Evolutionary conservation across 345 rosid species (phyloP).

Genomic region (Sisymbrium altissimum): DNA sequence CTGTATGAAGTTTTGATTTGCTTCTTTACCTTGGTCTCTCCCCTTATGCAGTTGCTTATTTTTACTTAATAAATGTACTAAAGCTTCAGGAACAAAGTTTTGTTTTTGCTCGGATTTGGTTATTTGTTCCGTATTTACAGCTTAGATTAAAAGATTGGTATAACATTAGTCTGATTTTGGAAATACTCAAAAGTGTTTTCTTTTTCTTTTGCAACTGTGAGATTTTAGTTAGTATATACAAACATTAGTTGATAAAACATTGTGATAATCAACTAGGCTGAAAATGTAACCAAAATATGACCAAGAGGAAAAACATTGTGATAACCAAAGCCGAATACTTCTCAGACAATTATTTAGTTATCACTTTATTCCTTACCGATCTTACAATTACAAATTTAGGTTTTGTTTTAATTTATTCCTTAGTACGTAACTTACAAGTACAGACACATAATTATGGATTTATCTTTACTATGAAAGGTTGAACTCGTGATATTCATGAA

Average conservation of each 20-base stretch:
- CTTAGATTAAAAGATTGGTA: not conserved
- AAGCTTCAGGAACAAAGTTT: constrained; percentile 1
- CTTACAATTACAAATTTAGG: too few relatives aligned
- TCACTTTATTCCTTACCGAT: not conserved
- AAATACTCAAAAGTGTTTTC: not conserved
- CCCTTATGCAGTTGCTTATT: not conserved
- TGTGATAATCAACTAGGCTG: too few relatives aligned
- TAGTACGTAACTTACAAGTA: not conserved
- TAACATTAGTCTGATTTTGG: not conserved
- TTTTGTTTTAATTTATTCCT: too few relatives aligned
- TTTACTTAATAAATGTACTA: not conserved
- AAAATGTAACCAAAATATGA: too few relatives aligned
- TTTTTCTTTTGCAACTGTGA: not conserved
- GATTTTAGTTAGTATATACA: not conserved
- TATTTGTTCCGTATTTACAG: not conserved
- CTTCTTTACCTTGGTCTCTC: constrained; percentile 8
- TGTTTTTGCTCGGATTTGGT: constrained; percentile 14
- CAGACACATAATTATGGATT: not conserved
- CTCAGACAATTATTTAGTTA: not conserved
- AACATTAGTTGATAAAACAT: too few relatives aligned
- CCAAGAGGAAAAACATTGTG: too few relatives aligned
- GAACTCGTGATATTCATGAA: not conserved
- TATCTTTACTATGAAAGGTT: not conserved
- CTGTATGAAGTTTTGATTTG: constrained; percentile 30
- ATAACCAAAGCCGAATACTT: too few relatives aligned